phyloP scores from a whole-genome alignment of 2,329 filamentous ascomycete genomes.

The Fusarium sp. region DNA sequence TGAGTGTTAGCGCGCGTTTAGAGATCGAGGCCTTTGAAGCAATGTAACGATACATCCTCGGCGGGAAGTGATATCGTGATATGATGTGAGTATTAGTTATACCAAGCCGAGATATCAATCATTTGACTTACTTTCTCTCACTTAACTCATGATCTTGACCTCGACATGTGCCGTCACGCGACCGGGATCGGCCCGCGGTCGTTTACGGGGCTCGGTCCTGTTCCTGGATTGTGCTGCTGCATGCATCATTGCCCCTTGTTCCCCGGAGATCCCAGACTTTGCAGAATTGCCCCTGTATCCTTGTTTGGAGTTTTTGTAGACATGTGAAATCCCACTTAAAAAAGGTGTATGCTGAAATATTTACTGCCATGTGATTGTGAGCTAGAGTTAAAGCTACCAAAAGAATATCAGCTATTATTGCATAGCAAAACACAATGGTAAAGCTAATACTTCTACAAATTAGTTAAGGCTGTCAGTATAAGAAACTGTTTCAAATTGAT shows the following conservation, averaged over 20 bases:
- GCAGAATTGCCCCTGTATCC: slow-evolving; percentile 39
- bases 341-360: slow-evolving; percentile 1
- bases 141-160: slow-evolving; percentile 8
- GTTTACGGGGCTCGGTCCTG: slow-evolving; percentile 38
- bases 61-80: slow-evolving; percentile 12
- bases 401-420: background rate
- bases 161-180: slow-evolving; percentile 43
- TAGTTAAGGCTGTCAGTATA: background rate
- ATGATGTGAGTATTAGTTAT: slow-evolving; percentile 5
- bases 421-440: background rate
- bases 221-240: slow-evolving; percentile 45
- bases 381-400: background rate
- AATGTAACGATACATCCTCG: slow-evolving; percentile 38
- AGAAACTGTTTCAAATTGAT: background rate
- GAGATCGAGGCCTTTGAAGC: slow-evolving; percentile 3
- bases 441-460: background rate
- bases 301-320: slow-evolving; percentile 29
- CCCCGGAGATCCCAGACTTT: slow-evolving; percentile 29
- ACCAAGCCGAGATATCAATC: slow-evolving; percentile 6
- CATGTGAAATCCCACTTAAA: slow-evolving; percentile 45
- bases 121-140: background rate
- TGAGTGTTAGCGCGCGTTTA: slow-evolving; percentile 41
- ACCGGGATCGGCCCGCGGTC: slow-evolving; percentile 41
- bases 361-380: slow-evolving; percentile 14
- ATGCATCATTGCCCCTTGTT: slow-evolving; percentile 41